Conservation (phyloP, 176 grass and related monocot genomes). For the Oryza glumipatula region DNA sequence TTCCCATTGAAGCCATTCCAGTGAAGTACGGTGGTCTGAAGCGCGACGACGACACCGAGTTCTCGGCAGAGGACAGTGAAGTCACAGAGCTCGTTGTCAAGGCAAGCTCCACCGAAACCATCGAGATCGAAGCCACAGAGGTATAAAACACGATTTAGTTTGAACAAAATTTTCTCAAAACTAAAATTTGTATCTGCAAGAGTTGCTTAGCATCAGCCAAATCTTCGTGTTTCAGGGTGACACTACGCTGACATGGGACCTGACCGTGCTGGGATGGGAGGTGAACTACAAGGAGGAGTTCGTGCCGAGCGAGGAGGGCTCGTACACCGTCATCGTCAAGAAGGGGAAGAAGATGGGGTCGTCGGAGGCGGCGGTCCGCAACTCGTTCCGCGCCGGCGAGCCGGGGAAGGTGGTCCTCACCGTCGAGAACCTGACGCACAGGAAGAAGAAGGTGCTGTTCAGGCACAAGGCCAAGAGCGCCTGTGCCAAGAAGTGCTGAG, state of each 20-base stretch:
- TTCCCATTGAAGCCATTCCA: constrained; percentile 76
- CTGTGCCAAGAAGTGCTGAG: constrained; percentile 58
- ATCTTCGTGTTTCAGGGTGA: constrained; percentile 53
- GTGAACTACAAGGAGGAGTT: constrained; percentile 99
- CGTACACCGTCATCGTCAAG: constrained; percentile 80
- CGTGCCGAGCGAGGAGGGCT: constrained; percentile 74
- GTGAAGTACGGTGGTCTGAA: constrained; percentile 90
- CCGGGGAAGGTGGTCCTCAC: constrained; percentile 82
- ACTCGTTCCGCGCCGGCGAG: constrained; percentile 79
- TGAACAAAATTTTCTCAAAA: neutral
- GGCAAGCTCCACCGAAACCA: constrained; percentile 55
- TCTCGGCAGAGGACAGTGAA: constrained; percentile 50
- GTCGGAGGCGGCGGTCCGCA: constrained; percentile 64
- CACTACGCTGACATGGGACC: constrained; percentile 67
- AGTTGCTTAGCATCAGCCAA: neutral
- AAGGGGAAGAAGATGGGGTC: constrained; percentile 82
- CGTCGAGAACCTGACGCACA: constrained; percentile 66
- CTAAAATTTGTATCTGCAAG: neutral
- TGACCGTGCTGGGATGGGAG: constrained; percentile 92
- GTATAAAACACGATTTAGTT: constrained; percentile 37
- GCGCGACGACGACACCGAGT: constrained; percentile 65
- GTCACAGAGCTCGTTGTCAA: constrained; percentile 66
- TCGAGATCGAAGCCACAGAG: constrained; percentile 74
- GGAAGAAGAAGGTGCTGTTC: constrained; percentile 85
- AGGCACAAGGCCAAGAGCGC: constrained; percentile 76